Evolutionary conservation across 805 yeast species (phyloP), one percentile per base, ranked within the genome.

Genomic region (Sungouiozyma ichnusensis): DNA sequence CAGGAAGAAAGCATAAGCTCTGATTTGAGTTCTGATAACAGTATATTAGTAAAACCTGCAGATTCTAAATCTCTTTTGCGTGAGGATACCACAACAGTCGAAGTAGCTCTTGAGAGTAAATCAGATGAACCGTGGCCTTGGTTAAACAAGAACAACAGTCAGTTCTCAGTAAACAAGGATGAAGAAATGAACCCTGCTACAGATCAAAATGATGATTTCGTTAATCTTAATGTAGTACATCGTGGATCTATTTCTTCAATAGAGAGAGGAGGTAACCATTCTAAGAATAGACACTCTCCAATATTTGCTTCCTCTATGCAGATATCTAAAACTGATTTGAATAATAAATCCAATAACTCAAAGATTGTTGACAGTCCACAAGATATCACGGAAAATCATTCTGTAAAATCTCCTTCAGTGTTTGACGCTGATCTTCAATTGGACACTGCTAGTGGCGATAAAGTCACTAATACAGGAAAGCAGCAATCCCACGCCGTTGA

Each of bases 251-350:
- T 19, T 13, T 6, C 32, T 16, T 13, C 39, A 9, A 37, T 14
- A 19, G 15, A 14, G 3, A 29, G 36, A 36, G 49, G 50, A 40
- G 48, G 51, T 7, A 63, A 63, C 41, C 68, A 64, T 42, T 52
- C 67, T 3, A 57, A 66, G 42, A 63, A 64, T 43, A 58, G 68
- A 44, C 68, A 65, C 41, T 40, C 44, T 15, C 60, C 60, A 27
- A 47, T 55, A 11, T 41, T 49, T n/a, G 38, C 17, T 7, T 24
- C 29, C 11, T 11, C 29, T 24, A 11, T 24, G 29, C 29, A 24
- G 29, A 11, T 24, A 15, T 15, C 37, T 16, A 6, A 24, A 9
- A 36, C 19, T n/a, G 17, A 35, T 7, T 17, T 35, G 8, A 24
- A 34, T 35, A 6, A 4, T 7, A 13, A n/a, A 16, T 4, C 6